Evolutionary conservation across 1,284 basidiomycete species (phyloP).

Genomic region (Puccinia hordei): DNA sequence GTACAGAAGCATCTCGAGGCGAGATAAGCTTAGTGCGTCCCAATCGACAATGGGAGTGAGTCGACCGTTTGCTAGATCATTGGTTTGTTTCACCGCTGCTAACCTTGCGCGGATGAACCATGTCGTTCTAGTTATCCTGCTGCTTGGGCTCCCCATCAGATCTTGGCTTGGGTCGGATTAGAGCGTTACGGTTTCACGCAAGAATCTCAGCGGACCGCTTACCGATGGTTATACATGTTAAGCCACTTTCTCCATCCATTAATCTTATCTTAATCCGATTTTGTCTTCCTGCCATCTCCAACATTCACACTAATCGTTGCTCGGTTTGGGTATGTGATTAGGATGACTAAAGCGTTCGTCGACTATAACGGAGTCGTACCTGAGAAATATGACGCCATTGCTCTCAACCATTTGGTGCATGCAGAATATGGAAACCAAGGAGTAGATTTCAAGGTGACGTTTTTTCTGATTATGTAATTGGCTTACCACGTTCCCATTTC

Average conservation of each 20-base stretch:
- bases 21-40: conserved; percentile 92
- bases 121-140: conserved; percentile 55
- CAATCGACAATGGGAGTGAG: conserved; percentile 89
- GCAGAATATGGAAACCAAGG: conserved; percentile 99
- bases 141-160: conserved; percentile 89
- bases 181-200: conserved; percentile 93
- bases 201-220: conserved; percentile 88
- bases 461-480: not conserved
- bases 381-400: conserved; percentile 98
- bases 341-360: conserved; percentile 72
- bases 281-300: not conserved
- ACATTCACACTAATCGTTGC: not conserved
- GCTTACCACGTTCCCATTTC: no score
- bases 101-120: not conserved
- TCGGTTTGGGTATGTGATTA: not conserved
- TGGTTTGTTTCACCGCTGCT: not conserved
- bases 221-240: conserved; percentile 91
- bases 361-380: conserved; percentile 97
- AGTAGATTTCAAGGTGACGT: conserved; percentile 89
- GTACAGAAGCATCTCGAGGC: conserved; percentile 93
- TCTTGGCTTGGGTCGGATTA: conserved; percentile 94
- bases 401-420: conserved; percentile 88
- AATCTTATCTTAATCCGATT: not conserved
- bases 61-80: not conserved
- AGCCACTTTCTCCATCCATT: not conserved